phyloP scores from a whole-genome alignment of 768 basidiomycete genomes.

The Gymnopilus junonius region DNA sequence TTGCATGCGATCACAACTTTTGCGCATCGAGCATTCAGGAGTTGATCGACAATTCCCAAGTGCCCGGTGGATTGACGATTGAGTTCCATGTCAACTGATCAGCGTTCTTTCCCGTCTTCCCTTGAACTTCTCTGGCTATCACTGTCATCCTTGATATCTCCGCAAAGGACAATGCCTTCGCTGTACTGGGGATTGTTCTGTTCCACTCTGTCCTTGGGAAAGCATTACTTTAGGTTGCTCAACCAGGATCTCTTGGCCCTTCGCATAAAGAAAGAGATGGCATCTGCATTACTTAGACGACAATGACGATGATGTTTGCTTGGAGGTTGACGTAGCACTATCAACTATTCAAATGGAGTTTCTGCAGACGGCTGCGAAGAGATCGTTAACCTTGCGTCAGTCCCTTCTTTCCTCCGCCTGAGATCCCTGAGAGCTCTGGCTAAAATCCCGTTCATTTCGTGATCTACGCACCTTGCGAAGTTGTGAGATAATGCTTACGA shows the following conservation, averaged over 20 bases:
- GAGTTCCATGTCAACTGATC: constrained; percentile 26
- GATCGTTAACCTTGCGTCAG: not conserved
- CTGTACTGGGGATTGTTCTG: not conserved
- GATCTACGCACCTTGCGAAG: constrained; percentile 23
- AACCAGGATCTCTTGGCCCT: no score
- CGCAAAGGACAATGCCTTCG: constrained; percentile 11
- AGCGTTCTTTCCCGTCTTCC: constrained; percentile 19
- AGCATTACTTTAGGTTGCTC: not conserved
- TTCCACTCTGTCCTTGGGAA: not conserved
- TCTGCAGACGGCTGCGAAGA: not conserved
- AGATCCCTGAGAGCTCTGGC: constrained; percentile 14
- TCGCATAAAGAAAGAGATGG: not conserved
- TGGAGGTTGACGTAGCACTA: not conserved
- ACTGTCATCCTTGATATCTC: constrained; percentile 22
- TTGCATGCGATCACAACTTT: not conserved
- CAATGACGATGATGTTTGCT: not conserved
- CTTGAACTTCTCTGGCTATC: constrained; percentile 17
- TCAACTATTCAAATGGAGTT: constrained; percentile 1
- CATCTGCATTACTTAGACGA: not conserved
- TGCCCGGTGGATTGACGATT: constrained; percentile 22
- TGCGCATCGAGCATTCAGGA: constrained; percentile 9
- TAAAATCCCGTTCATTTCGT: constrained; percentile 31
- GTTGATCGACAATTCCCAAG: constrained; percentile 12
- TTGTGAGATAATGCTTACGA: not conserved
- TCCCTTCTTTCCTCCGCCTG: constrained; percentile 11